These are phyloP conservation scores for Golubevia sp. DNA, from an alignment of 1,284 basidiomycete genomes.

Conservation along the genomic window DNA sequence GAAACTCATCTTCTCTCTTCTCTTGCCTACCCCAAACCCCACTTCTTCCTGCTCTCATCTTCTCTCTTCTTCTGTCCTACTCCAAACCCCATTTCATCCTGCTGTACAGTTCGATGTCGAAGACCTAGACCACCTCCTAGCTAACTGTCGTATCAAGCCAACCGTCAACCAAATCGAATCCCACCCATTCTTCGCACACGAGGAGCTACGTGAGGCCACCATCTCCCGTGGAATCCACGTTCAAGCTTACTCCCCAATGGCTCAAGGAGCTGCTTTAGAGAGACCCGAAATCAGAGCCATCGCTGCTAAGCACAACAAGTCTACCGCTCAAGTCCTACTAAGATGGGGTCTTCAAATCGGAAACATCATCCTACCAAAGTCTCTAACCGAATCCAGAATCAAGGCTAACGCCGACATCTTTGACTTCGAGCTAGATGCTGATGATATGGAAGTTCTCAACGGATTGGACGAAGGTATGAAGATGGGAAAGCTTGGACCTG, in stretches of 20 bases:
- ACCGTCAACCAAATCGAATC: conserved; percentile 60
- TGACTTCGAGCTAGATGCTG: conserved; percentile 51
- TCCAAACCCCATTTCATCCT: background rate
- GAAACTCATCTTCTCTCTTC: background rate
- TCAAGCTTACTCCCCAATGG: conserved; percentile 59
- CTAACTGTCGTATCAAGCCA: conserved; percentile 53
- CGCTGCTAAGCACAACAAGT: conserved; percentile 55
- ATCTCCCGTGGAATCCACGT: conserved; percentile 54
- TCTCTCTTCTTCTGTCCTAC: too few species aligned
- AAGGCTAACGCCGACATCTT: conserved; percentile 52
- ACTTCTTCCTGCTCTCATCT: background rate
- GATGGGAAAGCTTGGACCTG: conserved; percentile 53
- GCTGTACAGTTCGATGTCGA: conserved; percentile 40
- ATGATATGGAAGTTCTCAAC: conserved; percentile 42
- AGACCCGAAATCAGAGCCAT: conserved; percentile 54
- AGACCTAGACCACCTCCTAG: conserved; percentile 54
- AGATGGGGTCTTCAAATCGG: conserved; percentile 22
- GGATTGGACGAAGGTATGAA: conserved; percentile 44
- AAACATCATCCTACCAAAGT: conserved; percentile 57
- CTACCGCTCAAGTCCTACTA: conserved; percentile 37
- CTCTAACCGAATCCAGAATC: conserved; percentile 52
- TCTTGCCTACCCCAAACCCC: too few species aligned
- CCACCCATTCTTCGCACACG: conserved; percentile 59
- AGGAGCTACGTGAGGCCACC: conserved; percentile 53
- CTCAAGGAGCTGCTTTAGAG: conserved; percentile 55